Base-by-base conservation (phyloP, 2,329 filamentous ascomycete species). In the Rachicladosporium sp. region DNA sequence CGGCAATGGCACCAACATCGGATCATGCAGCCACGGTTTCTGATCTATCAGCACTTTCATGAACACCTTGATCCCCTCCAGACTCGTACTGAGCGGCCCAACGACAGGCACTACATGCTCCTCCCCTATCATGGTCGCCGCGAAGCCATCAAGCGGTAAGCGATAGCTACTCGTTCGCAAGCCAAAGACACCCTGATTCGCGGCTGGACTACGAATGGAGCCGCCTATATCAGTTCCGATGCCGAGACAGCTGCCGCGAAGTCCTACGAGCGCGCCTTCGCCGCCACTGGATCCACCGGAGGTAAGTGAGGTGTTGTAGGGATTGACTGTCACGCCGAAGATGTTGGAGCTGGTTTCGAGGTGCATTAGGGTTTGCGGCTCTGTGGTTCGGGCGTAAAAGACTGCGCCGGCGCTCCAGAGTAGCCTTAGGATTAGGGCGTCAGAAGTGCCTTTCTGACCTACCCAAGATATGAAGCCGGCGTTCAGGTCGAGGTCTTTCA, bases 1-100 rank as follows among this genome's bases (percentile, higher is more conserved):
- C 0, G 73, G 70, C 15, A 79, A 67, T 0, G 75, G 74, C 1
- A 77, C 50, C 30, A 76, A 69, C n/a, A 68, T 68, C 0, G 75
- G 68, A 42, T 80, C 75, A 2, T 52, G 52, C 0, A 69, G 58
- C 76, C 76, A 80, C 0, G 77, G 76, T 44, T 69, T 51, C 2
- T 63, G 52, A 39, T 61, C 63, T 3, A 79, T 58, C 6, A 80
- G 58, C 0, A 64, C 58, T 41, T 65, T 66, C 53, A 69, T 67
- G 55, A 76, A 80, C 3, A 73, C 43, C 31, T 66, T 64, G 1
- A 80, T 38, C 2, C 70, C 73, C 36, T 65, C 64, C 6, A 75
- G 53, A 37, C 63, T 68, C 1, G 70, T 73, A 3, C 66, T 70
- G 13, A 79, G 46, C 0, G 74, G 74, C 0, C 75, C 74, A 6